phyloP scores from a whole-genome alignment of 1,284 basidiomycete genomes.

The Cutaneotrichosporon cavernicola region DNA sequence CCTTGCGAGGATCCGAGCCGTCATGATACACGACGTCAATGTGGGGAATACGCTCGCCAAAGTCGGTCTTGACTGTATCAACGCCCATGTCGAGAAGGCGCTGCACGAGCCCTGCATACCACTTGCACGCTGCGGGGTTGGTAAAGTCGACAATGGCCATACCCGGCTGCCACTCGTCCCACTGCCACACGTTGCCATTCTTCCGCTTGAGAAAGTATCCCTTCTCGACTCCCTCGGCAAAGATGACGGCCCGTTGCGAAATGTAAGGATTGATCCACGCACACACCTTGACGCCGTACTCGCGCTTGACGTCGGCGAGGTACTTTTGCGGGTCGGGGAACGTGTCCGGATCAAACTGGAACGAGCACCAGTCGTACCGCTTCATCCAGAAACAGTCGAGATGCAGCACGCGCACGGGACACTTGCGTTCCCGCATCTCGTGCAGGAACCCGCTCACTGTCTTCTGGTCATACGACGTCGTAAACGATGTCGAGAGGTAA shows the following conservation, averaged over 20 bases:
- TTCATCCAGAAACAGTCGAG: conserved; percentile 80
- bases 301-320: conserved; percentile 64
- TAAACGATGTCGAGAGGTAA: conserved; percentile 73
- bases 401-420: conserved; percentile 72
- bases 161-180: conserved; percentile 31
- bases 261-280: conserved; percentile 61
- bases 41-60: conserved; percentile 66
- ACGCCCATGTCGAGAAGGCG: conserved; percentile 67
- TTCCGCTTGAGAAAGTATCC: conserved; percentile 69
- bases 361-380: conserved; percentile 74
- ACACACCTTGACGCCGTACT: conserved; percentile 68
- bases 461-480: conserved; percentile 65
- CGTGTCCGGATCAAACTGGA: conserved; percentile 70
- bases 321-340: conserved; percentile 71
- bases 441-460: conserved; percentile 68
- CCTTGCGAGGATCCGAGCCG: conserved; percentile 62
- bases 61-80: conserved; percentile 65
- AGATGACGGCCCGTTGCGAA: conserved; percentile 65
- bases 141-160: conserved; percentile 67
- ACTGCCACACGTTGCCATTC: conserved; percentile 72
- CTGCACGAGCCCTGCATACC: conserved; percentile 64
- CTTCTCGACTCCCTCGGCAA: conserved; percentile 65
- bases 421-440: conserved; percentile 67
- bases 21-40: conserved; percentile 63
- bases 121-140: conserved; percentile 66